Percentiles rank a stretch among this genome's conserved stretches.
These are phyloP conservation scores for Evernia prunastri DNA, from an alignment of 495 filamentous ascomycete genomes.

Conservation along the genomic window DNA sequence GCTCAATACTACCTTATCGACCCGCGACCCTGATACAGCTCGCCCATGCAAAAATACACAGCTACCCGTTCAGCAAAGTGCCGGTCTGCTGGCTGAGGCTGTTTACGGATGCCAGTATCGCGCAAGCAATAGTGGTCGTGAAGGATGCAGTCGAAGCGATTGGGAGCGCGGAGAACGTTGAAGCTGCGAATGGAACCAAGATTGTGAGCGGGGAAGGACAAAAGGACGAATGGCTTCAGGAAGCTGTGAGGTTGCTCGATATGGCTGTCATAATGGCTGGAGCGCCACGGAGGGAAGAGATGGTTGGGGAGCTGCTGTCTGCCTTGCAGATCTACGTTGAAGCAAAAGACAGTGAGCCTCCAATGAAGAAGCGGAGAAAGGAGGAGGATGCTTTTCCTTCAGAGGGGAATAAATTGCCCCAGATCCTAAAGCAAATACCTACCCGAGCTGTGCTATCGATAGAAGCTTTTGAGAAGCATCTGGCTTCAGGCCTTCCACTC, in stretches of 20 bases:
- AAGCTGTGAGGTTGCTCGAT: slow-evolving; percentile 62
- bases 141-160: slow-evolving; percentile 23
- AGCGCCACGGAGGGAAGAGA: slow-evolving; percentile 54
- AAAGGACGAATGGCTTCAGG: slow-evolving; percentile 31
- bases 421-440: slow-evolving; percentile 35
- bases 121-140: slow-evolving; percentile 48
- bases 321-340: slow-evolving; percentile 14
- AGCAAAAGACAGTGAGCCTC: neutral
- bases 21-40: slow-evolving; percentile 38
- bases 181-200: slow-evolving; percentile 8
- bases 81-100: slow-evolving; percentile 67
- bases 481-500: slow-evolving; percentile 50
- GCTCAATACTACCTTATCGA: slow-evolving; percentile 33
- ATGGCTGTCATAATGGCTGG: slow-evolving; percentile 78
- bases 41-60: slow-evolving; percentile 59
- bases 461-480: slow-evolving; percentile 57
- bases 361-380: slow-evolving; percentile 28
- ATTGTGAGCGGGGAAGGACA: neutral
- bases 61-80: slow-evolving; percentile 70
- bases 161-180: slow-evolving; percentile 15
- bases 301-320: slow-evolving; percentile 50
- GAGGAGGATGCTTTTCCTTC: slow-evolving; percentile 37
- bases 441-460: slow-evolving; percentile 37
- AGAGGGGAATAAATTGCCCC: slow-evolving; percentile 30
- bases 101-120: slow-evolving; percentile 69